Base-by-base conservation (phyloP, 2,329 filamentous ascomycete species). In the Penicillium psychrosexuale region DNA sequence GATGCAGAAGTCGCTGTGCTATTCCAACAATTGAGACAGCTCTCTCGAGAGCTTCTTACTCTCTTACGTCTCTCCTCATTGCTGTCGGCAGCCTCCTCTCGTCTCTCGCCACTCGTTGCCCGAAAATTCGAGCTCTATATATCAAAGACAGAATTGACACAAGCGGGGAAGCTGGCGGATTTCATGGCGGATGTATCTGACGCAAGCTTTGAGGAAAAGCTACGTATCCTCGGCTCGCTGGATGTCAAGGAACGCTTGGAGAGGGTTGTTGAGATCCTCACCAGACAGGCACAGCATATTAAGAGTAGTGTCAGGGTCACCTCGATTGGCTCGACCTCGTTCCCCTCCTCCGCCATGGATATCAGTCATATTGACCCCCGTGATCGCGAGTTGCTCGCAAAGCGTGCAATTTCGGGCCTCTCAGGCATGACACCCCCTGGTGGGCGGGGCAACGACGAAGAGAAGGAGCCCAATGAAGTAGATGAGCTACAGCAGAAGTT, bases 111-210 rank as follows among this genome's bases (percentile, higher is more conserved):
- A 0, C 78, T 93, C n/a, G 82, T 97, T 49, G 91, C 91, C 0
- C 85, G 91, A 47, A 85, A 92, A 49, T 83, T 99, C 40, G 92
- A 97, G 67, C 77, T 92, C 50, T 94, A 91, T 72, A 96, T 99
- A 60, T 82, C 86, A 31, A 86, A 88, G 71, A 95, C 94, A 69
- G 86, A 91, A 56, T 72, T 94, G 47, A 80, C 84, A 39, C 91
- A 97, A 63, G 92, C 92, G 1, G 93, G 93, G 2, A 78, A 85
- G 8, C 80, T 99, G 9, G 93, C 94, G 7, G 94, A 99, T 71
- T 97, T 97, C 71, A 97, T 99, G 91, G 88, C 91, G 37, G 96
- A 96, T 69, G 83, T 97, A 24, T 84, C 96, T 3, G 91, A 96
- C 60, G 87, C 89, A 47, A 88, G 85, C 9, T 89, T 95, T 60